Conservation (phyloP, 192 early-diverging fungal genomes). For the Podila epigama region DNA sequence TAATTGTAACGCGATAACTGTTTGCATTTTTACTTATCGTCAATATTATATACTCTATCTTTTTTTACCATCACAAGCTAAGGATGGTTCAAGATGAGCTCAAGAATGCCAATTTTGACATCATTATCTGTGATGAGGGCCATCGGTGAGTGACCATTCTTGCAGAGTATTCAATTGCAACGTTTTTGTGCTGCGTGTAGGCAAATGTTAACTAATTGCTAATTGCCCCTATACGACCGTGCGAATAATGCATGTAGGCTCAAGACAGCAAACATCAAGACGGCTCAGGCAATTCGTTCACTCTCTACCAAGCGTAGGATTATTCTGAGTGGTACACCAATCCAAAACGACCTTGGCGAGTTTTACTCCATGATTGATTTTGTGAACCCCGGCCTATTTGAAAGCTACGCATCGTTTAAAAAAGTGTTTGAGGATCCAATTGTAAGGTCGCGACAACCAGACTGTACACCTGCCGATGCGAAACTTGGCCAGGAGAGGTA, state of each 20-base stretch:
- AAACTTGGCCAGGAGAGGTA: constrained; percentile 30
- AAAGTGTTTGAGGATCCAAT: constrained; percentile 57
- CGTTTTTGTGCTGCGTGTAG: not conserved
- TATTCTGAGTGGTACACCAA: constrained; percentile 57
- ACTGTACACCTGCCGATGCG: constrained; percentile 20
- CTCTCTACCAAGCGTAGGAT: constrained; percentile 42
- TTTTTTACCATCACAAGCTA: constrained; percentile 14
- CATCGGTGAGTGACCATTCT: not conserved
- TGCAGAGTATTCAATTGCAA: constrained; percentile 3
- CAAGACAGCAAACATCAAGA: constrained; percentile 57
- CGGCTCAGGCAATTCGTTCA: constrained; percentile 43
- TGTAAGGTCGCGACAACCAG: constrained; percentile 47
- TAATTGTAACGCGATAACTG: not conserved
- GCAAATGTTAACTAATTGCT: not conserved
- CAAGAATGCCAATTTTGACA: constrained; percentile 35
- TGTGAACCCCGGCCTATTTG: constrained; percentile 56
- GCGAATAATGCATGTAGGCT: too few species aligned
- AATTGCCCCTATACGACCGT: too few species aligned
- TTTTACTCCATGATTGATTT: constrained; percentile 59
- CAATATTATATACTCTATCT: too few species aligned
- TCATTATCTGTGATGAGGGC: constrained; percentile 42
- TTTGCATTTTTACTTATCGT: not conserved
- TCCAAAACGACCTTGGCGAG: constrained; percentile 58
- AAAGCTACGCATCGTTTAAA: constrained; percentile 47
- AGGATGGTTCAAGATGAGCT: constrained; percentile 41